Evolutionary conservation across 1,284 basidiomycete species (phyloP).

Genomic region (Fistulinella cinereoalba): DNA sequence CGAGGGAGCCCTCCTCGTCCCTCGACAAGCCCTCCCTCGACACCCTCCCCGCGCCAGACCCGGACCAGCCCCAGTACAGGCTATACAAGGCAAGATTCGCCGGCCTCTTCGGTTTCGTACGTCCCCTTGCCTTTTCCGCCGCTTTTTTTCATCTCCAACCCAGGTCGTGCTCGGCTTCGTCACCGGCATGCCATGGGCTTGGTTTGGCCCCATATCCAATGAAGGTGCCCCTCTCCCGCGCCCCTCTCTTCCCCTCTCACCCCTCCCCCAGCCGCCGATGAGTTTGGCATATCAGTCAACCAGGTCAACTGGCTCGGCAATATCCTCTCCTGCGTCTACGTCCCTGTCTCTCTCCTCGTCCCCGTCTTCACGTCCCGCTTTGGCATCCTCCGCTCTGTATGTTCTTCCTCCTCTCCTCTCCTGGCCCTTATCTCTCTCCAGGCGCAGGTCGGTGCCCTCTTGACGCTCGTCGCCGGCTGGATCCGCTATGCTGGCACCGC

Average conservation of each 20-base stretch:
- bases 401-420: slow-evolving; percentile 17
- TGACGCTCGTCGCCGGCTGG: slow-evolving; percentile 65
- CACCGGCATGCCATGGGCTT: slow-evolving; percentile 62
- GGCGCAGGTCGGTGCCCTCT: slow-evolving; percentile 53
- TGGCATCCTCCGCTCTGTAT: slow-evolving; percentile 58
- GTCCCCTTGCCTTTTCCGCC: slow-evolving; percentile 16
- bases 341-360: slow-evolving; percentile 57
- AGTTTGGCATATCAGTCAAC: slow-evolving; percentile 62
- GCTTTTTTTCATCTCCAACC: neutral
- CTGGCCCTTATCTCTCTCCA: slow-evolving; percentile 3
- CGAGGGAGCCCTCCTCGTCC: neutral
- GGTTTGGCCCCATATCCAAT: slow-evolving; percentile 77
- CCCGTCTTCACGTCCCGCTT: slow-evolving; percentile 56
- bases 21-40: neutral
- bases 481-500: slow-evolving; percentile 69
- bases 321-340: slow-evolving; percentile 55
- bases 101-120: slow-evolving; percentile 61
- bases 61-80: slow-evolving; percentile 39
- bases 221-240: slow-evolving; percentile 43
- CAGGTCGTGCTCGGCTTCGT: slow-evolving; percentile 62
- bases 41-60: neutral
- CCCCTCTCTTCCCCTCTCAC: neutral
- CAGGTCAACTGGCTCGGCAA: slow-evolving; percentile 78
- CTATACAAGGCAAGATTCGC: slow-evolving; percentile 66
- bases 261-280: slow-evolving; percentile 44